Evolutionary conservation across 2,329 filamentous ascomycete genomes (phyloP), one percentile per base, ranked within the genome.

Genomic region (Tolypocladium pustulatum): DNA sequence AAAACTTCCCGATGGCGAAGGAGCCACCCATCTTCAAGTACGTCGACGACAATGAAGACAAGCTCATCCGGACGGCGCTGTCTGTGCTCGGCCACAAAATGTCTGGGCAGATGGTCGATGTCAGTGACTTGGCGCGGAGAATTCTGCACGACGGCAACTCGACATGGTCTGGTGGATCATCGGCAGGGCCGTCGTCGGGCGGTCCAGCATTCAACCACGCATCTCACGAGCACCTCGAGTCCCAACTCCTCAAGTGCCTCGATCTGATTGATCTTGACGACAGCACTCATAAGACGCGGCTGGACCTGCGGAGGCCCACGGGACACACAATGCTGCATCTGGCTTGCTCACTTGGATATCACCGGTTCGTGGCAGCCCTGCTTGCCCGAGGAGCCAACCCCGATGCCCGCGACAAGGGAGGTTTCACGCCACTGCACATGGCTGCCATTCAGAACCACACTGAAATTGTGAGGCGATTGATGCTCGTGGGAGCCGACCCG

Each of bases 241-340:
- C 79, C 15, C 82, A 85, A 61, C 81, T 94, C 61, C 76, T 94
- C 63, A 86, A 83, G 64, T 85, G 88, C 59, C 76, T 94, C n/a
- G 88, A 93, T 64, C 78, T 90, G 52, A 87, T 92, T 66, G 89
- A 93, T 68, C 77, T 91, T 32, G 87, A 91, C 68, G 87, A 91
- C 65, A 90, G 83, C 67, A 81, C 85, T 4, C 80, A 87, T 61
- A 79, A 81, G 64, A 82, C 88, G 17, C 82, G 81, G 32, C 83
- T 89, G 61, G 89, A 94, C 67, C 75, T 87, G 56, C 81, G 80
- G 64, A 73, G 75, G 62, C 73, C 81, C 1, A 89, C 84, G 15
- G 90, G 90, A 0, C 89, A 93, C 67, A 91, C 88, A 1, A 87
- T 95, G 80, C 80, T 95, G 61, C 90, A 94, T 66, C 77, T 92